These are phyloP conservation scores for Septoria petroselini DNA, from an alignment of 2,329 filamentous ascomycete species.

Conservation along the genomic window DNA sequence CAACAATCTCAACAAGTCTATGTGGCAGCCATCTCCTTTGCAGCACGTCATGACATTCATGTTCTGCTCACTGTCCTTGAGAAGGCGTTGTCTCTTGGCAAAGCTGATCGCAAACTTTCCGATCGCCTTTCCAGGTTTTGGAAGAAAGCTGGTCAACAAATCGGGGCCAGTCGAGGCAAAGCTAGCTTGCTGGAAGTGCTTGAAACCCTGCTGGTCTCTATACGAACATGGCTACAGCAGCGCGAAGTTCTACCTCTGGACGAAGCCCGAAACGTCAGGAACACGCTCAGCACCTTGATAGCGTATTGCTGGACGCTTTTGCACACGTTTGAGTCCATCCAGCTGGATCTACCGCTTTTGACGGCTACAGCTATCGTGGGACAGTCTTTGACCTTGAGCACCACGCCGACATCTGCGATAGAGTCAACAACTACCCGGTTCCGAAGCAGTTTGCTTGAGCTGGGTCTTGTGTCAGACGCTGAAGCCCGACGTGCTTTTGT, in stretches of 20 bases:
- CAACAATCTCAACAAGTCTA: constrained; percentile 28
- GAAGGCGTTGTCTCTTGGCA: constrained; percentile 14
- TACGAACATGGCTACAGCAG: constrained; percentile 8
- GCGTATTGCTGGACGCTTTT: constrained; percentile 18
- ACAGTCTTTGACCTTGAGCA: constrained; percentile 11
- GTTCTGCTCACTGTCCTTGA: constrained; percentile 16
- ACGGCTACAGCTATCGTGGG: constrained; percentile 20
- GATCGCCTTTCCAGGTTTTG: constrained; percentile 22
- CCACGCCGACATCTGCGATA: neutral
- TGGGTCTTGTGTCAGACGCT: constrained; percentile 13
- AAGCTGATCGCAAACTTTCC: constrained; percentile 21
- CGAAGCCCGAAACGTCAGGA: neutral
- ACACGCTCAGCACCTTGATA: constrained; percentile 7
- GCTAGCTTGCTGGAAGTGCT: constrained; percentile 12
- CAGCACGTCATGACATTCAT: constrained; percentile 27
- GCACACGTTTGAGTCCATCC: constrained; percentile 11
- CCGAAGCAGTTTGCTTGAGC: constrained; percentile 2
- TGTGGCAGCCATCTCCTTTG: constrained; percentile 24
- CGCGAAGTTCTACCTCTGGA: neutral
- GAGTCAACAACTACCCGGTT: constrained; percentile 1
- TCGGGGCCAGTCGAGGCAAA: constrained; percentile 2
- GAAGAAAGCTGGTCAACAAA: constrained; percentile 14
- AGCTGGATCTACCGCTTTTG: constrained; percentile 18
- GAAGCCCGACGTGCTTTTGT: constrained; percentile 25
- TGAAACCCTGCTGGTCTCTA: constrained; percentile 9